Evolutionary conservation across 495 filamentous ascomycete species (phyloP).

Genomic region (Penicillium waksmanii): DNA sequence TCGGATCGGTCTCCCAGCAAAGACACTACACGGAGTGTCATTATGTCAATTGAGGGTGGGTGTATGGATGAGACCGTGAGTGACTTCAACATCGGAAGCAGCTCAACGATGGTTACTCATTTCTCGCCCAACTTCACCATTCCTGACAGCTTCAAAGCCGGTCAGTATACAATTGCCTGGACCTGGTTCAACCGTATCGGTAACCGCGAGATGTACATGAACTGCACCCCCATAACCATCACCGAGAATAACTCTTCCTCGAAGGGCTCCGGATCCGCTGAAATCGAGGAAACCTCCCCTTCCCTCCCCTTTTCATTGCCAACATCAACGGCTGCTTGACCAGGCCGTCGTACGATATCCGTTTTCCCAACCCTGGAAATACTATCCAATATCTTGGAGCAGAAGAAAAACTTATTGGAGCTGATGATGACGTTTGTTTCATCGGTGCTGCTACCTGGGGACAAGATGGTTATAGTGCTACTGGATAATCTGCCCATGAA

Average conservation of each 20-base stretch:
- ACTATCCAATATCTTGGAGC: slow-evolving; percentile 46
- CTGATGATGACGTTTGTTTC: neutral
- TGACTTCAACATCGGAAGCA: slow-evolving; percentile 29
- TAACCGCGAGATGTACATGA: slow-evolving; percentile 90
- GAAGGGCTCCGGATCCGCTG: slow-evolving; percentile 18
- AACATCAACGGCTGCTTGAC: slow-evolving; percentile 70
- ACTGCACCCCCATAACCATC: no score
- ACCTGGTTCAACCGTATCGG: slow-evolving; percentile 88
- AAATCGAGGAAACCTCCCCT: slow-evolving; percentile 27
- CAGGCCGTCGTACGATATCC: slow-evolving; percentile 51
- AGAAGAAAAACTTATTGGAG: neutral
- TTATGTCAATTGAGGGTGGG: slow-evolving; percentile 74
- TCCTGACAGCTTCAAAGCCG: slow-evolving; percentile 39
- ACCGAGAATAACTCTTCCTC: slow-evolving; percentile 31
- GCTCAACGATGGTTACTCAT: slow-evolving; percentile 12
- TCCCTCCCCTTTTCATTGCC: slow-evolving; percentile 77
- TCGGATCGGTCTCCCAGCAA: slow-evolving; percentile 63
- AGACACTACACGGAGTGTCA: slow-evolving; percentile 65
- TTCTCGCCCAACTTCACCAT: slow-evolving; percentile 44
- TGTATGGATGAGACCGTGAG: slow-evolving; percentile 59
- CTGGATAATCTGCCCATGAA: no score
- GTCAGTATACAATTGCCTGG: slow-evolving; percentile 71
- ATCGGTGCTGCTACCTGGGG: no score
- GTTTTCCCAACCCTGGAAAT: slow-evolving; percentile 72
- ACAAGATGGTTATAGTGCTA: no score